Evolutionary conservation across 2,329 filamentous ascomycete genomes (phyloP).

Genomic region (Venturia nashicola): DNA sequence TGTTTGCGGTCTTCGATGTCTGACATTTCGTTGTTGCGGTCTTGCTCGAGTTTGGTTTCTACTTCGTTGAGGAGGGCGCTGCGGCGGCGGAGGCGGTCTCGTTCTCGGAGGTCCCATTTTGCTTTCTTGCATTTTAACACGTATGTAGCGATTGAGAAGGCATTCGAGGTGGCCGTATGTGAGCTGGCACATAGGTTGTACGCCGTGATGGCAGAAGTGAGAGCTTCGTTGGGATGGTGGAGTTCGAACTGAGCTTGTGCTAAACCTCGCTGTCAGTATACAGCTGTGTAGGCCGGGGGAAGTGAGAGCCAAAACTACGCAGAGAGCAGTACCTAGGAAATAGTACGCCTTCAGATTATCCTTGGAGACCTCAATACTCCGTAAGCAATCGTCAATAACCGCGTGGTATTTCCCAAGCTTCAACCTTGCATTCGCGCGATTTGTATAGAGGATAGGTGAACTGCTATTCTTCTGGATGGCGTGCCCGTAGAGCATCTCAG

Average conservation of each 20-base stretch:
- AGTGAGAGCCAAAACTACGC: no score
- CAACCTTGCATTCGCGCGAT: conserved; percentile 72
- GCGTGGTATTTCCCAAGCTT: conserved; percentile 62
- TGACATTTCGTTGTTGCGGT: conserved; percentile 22
- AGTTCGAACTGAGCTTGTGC: conserved; percentile 73
- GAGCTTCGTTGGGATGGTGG: conserved; percentile 58
- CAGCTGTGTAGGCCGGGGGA: neutral
- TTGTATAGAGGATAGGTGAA: conserved; percentile 75
- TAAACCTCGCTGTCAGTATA: conserved; percentile 11
- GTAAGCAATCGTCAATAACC: conserved; percentile 65
- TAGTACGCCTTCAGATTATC: conserved; percentile 70
- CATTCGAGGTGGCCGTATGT: conserved; percentile 49
- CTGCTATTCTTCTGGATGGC: conserved; percentile 68
- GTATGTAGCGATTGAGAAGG: conserved; percentile 57
- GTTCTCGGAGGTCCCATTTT: conserved; percentile 69
- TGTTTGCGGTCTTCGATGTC: conserved; percentile 26
- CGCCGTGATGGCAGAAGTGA: conserved; percentile 56
- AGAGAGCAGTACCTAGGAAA: conserved; percentile 43
- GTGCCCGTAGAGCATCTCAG: conserved; percentile 60
- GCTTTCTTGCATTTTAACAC: conserved; percentile 75
- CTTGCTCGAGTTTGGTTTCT: conserved; percentile 28
- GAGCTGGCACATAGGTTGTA: conserved; percentile 54
- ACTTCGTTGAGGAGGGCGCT: conserved; percentile 49
- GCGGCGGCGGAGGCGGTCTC: conserved; percentile 42
- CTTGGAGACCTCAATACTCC: conserved; percentile 56